phyloP scores from a whole-genome alignment of 169 alveolate species.

The Plasmodium chabaudi region DNA sequence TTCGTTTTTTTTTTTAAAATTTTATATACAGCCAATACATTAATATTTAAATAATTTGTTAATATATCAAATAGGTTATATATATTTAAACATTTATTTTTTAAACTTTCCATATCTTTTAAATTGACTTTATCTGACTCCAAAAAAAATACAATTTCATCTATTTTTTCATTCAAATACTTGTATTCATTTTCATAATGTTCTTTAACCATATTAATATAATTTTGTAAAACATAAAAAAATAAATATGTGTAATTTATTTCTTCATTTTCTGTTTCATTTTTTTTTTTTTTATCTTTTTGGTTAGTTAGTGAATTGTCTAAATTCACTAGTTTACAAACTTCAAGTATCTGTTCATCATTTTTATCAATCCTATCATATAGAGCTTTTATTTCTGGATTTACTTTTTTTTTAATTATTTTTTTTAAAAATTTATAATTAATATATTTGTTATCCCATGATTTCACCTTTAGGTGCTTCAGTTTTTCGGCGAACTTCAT shows the following conservation, averaged over 20 bases:
- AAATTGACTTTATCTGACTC: slow-evolving; percentile 78
- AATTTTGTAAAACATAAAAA: slow-evolving; percentile 76
- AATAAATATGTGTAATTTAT: slow-evolving; percentile 77
- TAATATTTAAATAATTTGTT: slow-evolving; percentile 83
- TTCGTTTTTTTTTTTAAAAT: slow-evolving; percentile 88
- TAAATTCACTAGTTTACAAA: slow-evolving; percentile 37
- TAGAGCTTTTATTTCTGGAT: slow-evolving; percentile 40
- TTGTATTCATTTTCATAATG: slow-evolving; percentile 81
- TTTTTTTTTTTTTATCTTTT: slow-evolving; percentile 34
- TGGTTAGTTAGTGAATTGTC: slow-evolving; percentile 6
- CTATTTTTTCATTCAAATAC: slow-evolving; percentile 73
- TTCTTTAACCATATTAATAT: slow-evolving; percentile 79
- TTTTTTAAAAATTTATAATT: slow-evolving; percentile 58
- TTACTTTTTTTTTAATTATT: slow-evolving; percentile 32
- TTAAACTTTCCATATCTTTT: slow-evolving; percentile 77
- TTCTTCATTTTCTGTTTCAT: slow-evolving; percentile 46
- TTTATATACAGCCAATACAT: slow-evolving; percentile 88
- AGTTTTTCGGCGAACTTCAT: slow-evolving; percentile 80
- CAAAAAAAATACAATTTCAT: slow-evolving; percentile 76
- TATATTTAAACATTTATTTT: slow-evolving; percentile 82
- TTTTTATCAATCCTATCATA: slow-evolving; percentile 41
- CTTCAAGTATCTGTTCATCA: slow-evolving; percentile 34
- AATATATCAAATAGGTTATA: slow-evolving; percentile 88
- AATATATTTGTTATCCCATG: slow-evolving; percentile 78
- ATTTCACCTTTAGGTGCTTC: slow-evolving; percentile 69